Conservation (phyloP, 2,329 filamentous ascomycete genomes). For the Dothistroma pini region DNA sequence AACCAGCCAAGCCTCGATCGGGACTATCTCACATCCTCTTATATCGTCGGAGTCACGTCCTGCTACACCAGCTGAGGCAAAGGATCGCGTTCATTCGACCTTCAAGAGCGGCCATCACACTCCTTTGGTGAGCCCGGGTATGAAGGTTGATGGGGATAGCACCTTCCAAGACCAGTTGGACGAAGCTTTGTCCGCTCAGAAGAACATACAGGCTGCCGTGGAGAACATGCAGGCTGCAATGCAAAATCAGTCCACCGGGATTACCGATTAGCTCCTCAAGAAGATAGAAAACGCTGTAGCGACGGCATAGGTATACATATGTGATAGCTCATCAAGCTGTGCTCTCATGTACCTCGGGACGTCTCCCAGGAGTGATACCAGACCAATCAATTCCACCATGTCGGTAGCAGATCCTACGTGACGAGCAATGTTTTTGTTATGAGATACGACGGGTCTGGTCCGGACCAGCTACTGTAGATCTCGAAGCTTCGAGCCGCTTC, state of each 20-base stretch:
- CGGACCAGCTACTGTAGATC: too few species aligned
- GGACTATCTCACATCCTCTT: slow-evolving; percentile 7
- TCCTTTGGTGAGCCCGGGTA: slow-evolving; percentile 27
- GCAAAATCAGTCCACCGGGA: slow-evolving; percentile 24
- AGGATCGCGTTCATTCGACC: slow-evolving; percentile 12
- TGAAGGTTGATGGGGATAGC: slow-evolving; percentile 9
- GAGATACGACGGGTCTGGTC: too few species aligned
- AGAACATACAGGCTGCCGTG: slow-evolving; percentile 22
- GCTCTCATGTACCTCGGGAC: neutral
- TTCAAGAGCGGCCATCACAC: slow-evolving; percentile 11
- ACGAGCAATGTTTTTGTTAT: too few species aligned
- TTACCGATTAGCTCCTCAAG: slow-evolving; percentile 17
- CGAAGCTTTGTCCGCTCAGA: slow-evolving; percentile 21
- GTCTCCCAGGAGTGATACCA: neutral
- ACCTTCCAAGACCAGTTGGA: slow-evolving; percentile 23
- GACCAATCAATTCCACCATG: neutral
- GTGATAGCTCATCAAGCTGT: neutral
- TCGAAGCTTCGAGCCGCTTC: too few species aligned
- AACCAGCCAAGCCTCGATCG: slow-evolving; percentile 20
- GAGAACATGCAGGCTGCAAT: slow-evolving; percentile 32
- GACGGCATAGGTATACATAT: neutral
- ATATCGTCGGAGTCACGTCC: slow-evolving; percentile 7
- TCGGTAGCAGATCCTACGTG: neutral
- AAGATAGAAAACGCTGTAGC: neutral
- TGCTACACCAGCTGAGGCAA: slow-evolving; percentile 6